Conservation (phyloP, 129 eudicot species). For the Flaveria ramosissima region DNA sequence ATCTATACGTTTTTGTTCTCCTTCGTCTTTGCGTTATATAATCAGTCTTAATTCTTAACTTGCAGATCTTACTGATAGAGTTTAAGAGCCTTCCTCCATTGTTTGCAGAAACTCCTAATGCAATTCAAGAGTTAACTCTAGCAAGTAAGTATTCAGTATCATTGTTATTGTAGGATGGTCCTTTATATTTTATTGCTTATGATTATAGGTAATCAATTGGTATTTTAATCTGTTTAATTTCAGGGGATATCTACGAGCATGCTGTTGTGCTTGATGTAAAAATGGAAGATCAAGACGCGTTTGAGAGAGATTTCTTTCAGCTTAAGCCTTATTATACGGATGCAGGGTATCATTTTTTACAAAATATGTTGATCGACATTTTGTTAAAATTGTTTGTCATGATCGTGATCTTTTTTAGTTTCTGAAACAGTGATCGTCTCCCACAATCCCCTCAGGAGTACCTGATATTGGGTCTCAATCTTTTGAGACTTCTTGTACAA, state of each 20-base stretch:
- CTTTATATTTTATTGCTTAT: neutral
- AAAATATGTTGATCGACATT: no score
- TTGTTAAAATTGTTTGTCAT: no score
- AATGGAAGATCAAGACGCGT: conserved; percentile 90
- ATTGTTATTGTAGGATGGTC: neutral
- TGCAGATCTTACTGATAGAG: conserved; percentile 68
- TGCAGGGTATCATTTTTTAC: conserved; percentile 50
- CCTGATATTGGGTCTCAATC: conserved; percentile 90
- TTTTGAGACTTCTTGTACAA: conserved; percentile 89
- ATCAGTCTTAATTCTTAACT: conserved; percentile 5
- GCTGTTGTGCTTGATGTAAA: conserved; percentile 91
- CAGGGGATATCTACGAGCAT: conserved; percentile 95
- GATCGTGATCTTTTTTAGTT: neutral
- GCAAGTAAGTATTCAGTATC: conserved; percentile 59
- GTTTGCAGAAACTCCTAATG: conserved; percentile 69
- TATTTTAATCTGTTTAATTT: conserved; percentile 4
- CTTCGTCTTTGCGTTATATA: neutral
- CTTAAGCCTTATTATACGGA: conserved; percentile 95
- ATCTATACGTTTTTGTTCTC: neutral
- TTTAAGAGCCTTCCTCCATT: conserved; percentile 90
- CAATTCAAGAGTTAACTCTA: conserved; percentile 66
- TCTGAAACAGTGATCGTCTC: conserved; percentile 62
- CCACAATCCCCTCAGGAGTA: conserved; percentile 83
- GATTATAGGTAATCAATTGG: no score
- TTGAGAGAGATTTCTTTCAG: conserved; percentile 95